A percentile compares a stretch with the other conserved stretches of the same genome.
These are phyloP conservation scores for Paecilomyces niveus DNA, from an alignment of 2,329 filamentous ascomycete species.

Conservation along the genomic window DNA sequence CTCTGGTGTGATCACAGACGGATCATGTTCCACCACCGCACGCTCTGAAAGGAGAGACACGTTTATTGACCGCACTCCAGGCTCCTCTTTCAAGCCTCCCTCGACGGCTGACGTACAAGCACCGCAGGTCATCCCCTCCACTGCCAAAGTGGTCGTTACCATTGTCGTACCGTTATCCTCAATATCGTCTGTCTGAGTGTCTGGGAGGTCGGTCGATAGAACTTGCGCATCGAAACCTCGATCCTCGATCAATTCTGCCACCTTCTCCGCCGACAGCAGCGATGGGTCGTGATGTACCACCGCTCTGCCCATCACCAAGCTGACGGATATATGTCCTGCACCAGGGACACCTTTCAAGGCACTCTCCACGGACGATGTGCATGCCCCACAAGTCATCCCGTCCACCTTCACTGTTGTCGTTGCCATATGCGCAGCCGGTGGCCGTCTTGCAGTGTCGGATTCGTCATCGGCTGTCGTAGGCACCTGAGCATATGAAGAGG, in stretches of 20 bases:
- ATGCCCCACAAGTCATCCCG: conserved; percentile 84
- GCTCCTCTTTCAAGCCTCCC: conserved; percentile 66
- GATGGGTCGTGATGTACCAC: conserved; percentile 82
- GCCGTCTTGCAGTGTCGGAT: conserved; percentile 5
- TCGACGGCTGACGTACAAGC: conserved; percentile 84
- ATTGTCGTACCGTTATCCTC: conserved; percentile 22
- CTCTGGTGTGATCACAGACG: conserved; percentile 44
- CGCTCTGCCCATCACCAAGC: conserved; percentile 91
- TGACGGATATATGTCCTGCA: conserved; percentile 80
- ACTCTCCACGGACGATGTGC: conserved; percentile 89
- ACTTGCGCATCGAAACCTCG: conserved; percentile 85
- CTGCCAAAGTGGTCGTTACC: conserved; percentile 66
- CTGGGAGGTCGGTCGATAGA: conserved; percentile 70
- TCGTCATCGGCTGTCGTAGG: conserved; percentile 9
- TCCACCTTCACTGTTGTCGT: conserved; percentile 87
- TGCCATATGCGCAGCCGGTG: conserved; percentile 59
- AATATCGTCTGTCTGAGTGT: conserved; percentile 37
- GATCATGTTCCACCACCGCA: conserved; percentile 77
- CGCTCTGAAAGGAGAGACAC: conserved; percentile 79
- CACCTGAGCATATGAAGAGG: not conserved
- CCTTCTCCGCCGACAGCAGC: conserved; percentile 63
- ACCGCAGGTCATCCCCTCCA: conserved; percentile 87
- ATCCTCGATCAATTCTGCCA: conserved; percentile 84
- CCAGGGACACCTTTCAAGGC: conserved; percentile 79
- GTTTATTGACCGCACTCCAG: conserved; percentile 67